Conservation (phyloP, 176 grass and related monocot species). For the Saccharum spontaneum region DNA sequence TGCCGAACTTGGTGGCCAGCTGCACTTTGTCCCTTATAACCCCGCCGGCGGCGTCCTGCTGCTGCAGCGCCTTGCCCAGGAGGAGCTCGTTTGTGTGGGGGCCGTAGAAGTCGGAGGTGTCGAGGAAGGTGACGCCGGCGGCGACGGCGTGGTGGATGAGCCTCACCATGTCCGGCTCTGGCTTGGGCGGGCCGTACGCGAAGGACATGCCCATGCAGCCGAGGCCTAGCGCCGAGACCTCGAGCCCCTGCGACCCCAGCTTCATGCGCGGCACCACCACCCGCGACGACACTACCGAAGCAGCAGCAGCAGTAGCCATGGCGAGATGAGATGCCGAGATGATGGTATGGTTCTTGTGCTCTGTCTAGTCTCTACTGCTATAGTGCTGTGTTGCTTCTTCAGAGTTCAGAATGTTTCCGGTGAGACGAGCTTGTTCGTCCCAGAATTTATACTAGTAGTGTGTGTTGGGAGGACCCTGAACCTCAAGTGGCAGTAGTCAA, state of each 20-base stretch:
- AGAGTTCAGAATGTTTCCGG: not conserved
- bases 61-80: slow-evolving; percentile 50
- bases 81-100: slow-evolving; percentile 73
- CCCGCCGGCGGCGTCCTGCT: too few relatives aligned
- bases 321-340: not conserved
- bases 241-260: slow-evolving; percentile 69
- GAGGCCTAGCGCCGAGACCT: slow-evolving; percentile 64
- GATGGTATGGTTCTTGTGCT: too few relatives aligned
- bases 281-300: not conserved
- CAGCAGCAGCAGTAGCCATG: slow-evolving; percentile 2
- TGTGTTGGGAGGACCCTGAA: too few relatives aligned
- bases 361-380: too few relatives aligned
- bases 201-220: slow-evolving; percentile 85
- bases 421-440: not conserved
- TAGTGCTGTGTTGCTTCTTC: too few relatives aligned
- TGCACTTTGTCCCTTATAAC: slow-evolving; percentile 46
- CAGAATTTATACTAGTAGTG: not conserved
- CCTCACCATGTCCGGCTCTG: slow-evolving; percentile 59
- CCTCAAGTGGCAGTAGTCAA: too few relatives aligned
- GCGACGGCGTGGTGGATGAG: slow-evolving; percentile 63
- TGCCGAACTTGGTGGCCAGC: slow-evolving; percentile 61
- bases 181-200: slow-evolving; percentile 61
- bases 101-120: slow-evolving; percentile 74
- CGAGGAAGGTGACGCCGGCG: slow-evolving; percentile 68
- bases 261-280: slow-evolving; percentile 37